Percentiles rank a stretch among this genome's conserved stretches.
phyloP scores from a whole-genome alignment of 148 eudicot genomes.

The Cornus kousa region DNA sequence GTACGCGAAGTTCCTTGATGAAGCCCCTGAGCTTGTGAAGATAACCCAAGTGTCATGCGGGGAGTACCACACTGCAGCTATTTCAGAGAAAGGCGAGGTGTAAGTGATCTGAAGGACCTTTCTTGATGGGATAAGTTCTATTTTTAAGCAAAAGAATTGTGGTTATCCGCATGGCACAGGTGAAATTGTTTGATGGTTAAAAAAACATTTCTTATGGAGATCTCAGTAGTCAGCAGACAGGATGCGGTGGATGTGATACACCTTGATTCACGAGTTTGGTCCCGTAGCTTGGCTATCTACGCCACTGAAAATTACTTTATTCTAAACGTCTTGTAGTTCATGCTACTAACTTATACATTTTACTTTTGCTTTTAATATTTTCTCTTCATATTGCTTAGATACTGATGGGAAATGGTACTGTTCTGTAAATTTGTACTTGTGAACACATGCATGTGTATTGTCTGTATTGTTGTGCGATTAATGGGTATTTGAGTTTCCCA shows the following conservation, averaged over 20 bases:
- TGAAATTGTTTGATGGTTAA: constrained; percentile 19
- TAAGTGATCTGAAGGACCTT: constrained; percentile 62
- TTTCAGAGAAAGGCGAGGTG: constrained; percentile 92
- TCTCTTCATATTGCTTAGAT: background rate
- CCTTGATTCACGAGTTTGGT: constrained; percentile 1
- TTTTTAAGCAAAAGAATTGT: constrained; percentile 20
- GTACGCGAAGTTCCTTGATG: constrained; percentile 85
- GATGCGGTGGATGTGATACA: constrained; percentile 3
- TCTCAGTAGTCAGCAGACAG: constrained; percentile 8
- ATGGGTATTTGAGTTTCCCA: no score
- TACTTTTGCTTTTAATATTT: background rate
- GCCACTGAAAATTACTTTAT: background rate
- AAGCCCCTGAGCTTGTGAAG: constrained; percentile 91
- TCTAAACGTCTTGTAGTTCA: background rate
- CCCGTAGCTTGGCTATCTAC: constrained; percentile 1
- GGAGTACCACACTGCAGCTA: constrained; percentile 96
- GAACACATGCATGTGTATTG: background rate
- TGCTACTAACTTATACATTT: background rate
- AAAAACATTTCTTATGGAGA: constrained; percentile 11
- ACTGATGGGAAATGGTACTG: background rate
- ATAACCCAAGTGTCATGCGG: constrained; percentile 87
- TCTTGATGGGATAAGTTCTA: constrained; percentile 27
- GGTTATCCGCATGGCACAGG: constrained; percentile 34
- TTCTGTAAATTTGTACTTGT: background rate
- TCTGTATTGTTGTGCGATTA: no score